These are phyloP conservation scores for Auriscalpium vulgare DNA, from an alignment of 768 basidiomycete genomes.

Conservation along the genomic window DNA sequence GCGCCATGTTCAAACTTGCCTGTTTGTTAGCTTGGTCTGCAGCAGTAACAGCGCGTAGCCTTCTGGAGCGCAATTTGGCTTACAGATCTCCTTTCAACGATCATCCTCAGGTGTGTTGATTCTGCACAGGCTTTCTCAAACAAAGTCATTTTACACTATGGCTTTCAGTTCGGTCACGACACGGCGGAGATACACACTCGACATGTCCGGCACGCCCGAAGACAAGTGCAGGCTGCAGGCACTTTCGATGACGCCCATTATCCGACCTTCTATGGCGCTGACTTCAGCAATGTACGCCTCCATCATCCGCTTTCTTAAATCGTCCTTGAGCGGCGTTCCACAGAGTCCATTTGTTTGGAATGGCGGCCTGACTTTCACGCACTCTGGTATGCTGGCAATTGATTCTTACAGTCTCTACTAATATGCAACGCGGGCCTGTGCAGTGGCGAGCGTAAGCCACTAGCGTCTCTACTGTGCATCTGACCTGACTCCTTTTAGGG, in stretches of 20 bases:
- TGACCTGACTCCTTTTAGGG: slow-evolving; percentile 27
- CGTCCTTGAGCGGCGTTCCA: not conserved
- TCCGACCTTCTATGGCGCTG: slow-evolving; percentile 39
- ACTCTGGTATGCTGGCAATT: slow-evolving; percentile 27
- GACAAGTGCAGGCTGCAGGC: slow-evolving; percentile 29
- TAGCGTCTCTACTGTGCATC: slow-evolving; percentile 1
- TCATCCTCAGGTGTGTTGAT: slow-evolving; percentile 11
- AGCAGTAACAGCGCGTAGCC: not conserved
- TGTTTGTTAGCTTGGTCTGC: not conserved
- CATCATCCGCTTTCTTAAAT: not conserved
- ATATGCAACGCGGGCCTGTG: not conserved
- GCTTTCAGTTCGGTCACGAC: slow-evolving; percentile 31
- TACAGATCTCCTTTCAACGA: slow-evolving; percentile 31
- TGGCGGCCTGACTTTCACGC: slow-evolving; percentile 45
- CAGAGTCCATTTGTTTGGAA: slow-evolving; percentile 40
- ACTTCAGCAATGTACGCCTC: slow-evolving; percentile 37
- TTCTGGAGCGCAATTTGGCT: slow-evolving; percentile 32
- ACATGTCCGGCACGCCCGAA: slow-evolving; percentile 25
- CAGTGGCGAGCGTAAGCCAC: slow-evolving; percentile 39
- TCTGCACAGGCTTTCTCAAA: not conserved
- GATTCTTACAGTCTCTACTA: no score
- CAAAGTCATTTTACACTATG: not conserved
- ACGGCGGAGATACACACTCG: slow-evolving; percentile 30
- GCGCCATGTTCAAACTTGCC: not conserved
- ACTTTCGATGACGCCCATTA: slow-evolving; percentile 43